These are phyloP conservation scores for Solanum rostratum DNA, from an alignment of 257 asterid genomes.

Conservation along the genomic window DNA sequence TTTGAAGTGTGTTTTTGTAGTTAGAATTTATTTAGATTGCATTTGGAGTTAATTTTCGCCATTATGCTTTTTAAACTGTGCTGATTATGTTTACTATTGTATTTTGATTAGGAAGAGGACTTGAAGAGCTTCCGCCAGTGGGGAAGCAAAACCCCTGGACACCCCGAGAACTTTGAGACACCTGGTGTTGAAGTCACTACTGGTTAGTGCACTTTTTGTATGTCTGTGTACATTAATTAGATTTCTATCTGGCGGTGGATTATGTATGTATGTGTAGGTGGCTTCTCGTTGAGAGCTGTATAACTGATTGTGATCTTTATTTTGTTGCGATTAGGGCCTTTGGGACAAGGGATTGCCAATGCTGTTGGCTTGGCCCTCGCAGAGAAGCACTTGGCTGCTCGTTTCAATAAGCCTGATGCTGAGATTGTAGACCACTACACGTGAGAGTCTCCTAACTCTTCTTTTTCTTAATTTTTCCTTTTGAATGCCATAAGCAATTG, in stretches of 20 bases:
- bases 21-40: background rate
- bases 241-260: background rate
- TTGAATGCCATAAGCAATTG: background rate
- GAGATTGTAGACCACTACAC: conserved; percentile 83
- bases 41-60: conserved; percentile 1
- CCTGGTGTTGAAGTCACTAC: conserved; percentile 95
- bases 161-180: conserved; percentile 85
- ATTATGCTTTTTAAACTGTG: background rate
- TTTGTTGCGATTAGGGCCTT: conserved; percentile 51
- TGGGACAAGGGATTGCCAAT: conserved; percentile 86
- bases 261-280: background rate
- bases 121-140: conserved; percentile 74
- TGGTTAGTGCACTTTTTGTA: conserved; percentile 26
- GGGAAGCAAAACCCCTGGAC: conserved; percentile 88
- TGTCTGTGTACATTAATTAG: background rate
- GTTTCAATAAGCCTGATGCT: conserved; percentile 65
- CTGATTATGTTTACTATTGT: background rate
- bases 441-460: conserved; percentile 19
- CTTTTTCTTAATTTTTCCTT: background rate
- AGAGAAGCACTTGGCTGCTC: conserved; percentile 83
- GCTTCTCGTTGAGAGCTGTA: background rate
- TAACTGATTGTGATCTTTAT: conserved; percentile 4
- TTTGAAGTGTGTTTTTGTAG: background rate
- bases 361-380: conserved; percentile 87
- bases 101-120: conserved; percentile 56